phyloP scores from a whole-genome alignment of 108 stramenopile species.

The Licmophora abbreviata region DNA sequence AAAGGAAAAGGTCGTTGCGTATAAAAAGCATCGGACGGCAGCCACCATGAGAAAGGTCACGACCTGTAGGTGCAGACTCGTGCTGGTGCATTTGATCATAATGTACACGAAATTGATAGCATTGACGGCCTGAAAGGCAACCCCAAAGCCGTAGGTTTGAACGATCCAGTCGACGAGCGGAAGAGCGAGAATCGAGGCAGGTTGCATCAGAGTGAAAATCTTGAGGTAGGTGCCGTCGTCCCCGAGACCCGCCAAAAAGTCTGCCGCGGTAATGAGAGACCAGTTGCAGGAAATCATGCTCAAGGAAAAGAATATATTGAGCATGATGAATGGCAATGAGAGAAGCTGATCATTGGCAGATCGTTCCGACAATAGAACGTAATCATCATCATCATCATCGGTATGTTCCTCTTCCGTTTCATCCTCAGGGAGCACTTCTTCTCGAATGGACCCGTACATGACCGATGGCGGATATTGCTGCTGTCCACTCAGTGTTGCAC shows the following conservation, averaged over 20 bases:
- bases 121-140: conserved; percentile 20
- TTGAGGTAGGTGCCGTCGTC: conserved; percentile 30
- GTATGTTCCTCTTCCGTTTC: background rate
- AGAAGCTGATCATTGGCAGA: conserved; percentile 14
- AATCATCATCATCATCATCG: background rate
- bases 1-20: background rate
- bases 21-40: background rate
- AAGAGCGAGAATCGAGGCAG: conserved; percentile 19
- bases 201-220: conserved; percentile 32
- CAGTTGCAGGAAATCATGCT: conserved; percentile 14
- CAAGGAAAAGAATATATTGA: conserved; percentile 24
- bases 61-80: conserved; percentile 7
- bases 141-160: conserved; percentile 16
- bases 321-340: conserved; percentile 15
- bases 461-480: no score
- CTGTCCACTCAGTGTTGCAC: background rate
- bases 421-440: background rate
- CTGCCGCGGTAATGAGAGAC: conserved; percentile 21
- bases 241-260: conserved; percentile 31
- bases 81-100: conserved; percentile 11
- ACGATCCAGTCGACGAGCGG: conserved; percentile 27
- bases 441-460: no score
- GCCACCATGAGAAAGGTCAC: background rate
- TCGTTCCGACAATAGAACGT: conserved; percentile 19
- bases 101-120: conserved; percentile 8